These are phyloP conservation scores for Cladosporium cucumerinum DNA, from an alignment of 2,329 filamentous ascomycete genomes.

Conservation along the genomic window DNA sequence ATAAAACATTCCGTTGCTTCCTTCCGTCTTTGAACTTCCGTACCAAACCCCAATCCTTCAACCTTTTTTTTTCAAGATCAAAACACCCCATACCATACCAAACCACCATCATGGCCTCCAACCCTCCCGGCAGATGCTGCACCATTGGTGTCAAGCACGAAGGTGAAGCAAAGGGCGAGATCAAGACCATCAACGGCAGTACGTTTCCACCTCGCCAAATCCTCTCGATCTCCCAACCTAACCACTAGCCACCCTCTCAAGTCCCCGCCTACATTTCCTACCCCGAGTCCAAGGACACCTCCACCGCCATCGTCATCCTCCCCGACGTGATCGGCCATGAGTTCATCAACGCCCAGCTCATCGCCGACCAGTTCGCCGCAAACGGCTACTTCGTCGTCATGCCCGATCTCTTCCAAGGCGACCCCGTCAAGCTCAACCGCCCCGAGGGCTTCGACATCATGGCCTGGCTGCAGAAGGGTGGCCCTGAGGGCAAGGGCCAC, in stretches of 20 bases:
- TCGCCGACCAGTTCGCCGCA: conserved; percentile 71
- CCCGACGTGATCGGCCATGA: conserved; percentile 58
- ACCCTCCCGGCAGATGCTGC: conserved; percentile 37
- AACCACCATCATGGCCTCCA: conserved; percentile 33
- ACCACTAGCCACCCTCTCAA: conserved; percentile 28
- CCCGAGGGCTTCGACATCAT: conserved; percentile 48
- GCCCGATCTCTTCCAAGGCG: conserved; percentile 68
- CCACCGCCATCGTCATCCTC: conserved; percentile 55
- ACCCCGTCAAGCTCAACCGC: conserved; percentile 55
- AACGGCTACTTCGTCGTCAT: conserved; percentile 69
- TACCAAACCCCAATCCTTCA: not conserved
- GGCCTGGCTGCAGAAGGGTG: conserved; percentile 44
- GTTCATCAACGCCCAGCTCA: conserved; percentile 51
- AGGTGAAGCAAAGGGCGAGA: conserved; percentile 33
- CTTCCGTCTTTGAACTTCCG: too few relatives aligned
- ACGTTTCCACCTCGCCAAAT: conserved; percentile 6
- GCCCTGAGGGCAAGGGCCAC: conserved; percentile 38
- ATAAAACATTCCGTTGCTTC: not conserved
- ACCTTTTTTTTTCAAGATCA: not conserved
- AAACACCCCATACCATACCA: not conserved
- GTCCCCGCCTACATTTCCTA: conserved; percentile 56
- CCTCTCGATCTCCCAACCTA: not conserved
- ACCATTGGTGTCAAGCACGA: conserved; percentile 39
- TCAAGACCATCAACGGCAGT: conserved; percentile 35
- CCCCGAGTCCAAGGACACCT: conserved; percentile 50